Percentiles rank a stretch among this genome's conserved stretches.
phyloP scores from a whole-genome alignment of 1,284 basidiomycete genomes.

The Moesziomyces sp. region DNA sequence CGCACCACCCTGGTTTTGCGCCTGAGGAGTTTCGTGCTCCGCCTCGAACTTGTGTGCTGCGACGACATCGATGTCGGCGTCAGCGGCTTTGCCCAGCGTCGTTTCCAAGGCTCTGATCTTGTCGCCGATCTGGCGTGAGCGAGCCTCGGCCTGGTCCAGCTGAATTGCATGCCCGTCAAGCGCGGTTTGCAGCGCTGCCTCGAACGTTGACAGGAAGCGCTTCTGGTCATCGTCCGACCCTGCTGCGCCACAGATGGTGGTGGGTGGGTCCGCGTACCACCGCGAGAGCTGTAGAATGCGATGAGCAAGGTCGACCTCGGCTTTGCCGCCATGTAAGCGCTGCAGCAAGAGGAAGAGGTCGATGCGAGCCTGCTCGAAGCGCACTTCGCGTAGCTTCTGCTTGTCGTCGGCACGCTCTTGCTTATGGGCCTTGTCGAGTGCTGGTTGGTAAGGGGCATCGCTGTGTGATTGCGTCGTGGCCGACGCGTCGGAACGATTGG shows the following conservation, averaged over 20 bases:
- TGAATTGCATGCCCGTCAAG: slow-evolving; percentile 11
- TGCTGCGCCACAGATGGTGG: slow-evolving; percentile 5
- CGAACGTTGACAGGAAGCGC: slow-evolving; percentile 6
- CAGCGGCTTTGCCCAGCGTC: slow-evolving; percentile 12
- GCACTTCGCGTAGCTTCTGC: slow-evolving; percentile 52
- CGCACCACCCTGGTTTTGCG: slow-evolving; percentile 3
- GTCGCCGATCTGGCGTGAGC: slow-evolving; percentile 19
- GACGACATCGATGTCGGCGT: slow-evolving; percentile 12
- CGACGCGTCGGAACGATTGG: slow-evolving; percentile 22
- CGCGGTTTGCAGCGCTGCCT: slow-evolving; percentile 6
- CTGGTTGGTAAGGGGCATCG: not conserved
- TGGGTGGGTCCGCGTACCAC: slow-evolving; percentile 31
- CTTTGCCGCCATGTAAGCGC: slow-evolving; percentile 48
- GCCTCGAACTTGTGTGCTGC: slow-evolving; percentile 15
- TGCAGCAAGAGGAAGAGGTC: slow-evolving; percentile 35
- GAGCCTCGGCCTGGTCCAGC: slow-evolving; percentile 11
- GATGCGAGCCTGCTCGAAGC: slow-evolving; percentile 50
- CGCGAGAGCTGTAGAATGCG: slow-evolving; percentile 31
- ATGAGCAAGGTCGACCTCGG: slow-evolving; percentile 42
- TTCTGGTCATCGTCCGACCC: slow-evolving; percentile 3
- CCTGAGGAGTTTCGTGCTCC: slow-evolving; percentile 8
- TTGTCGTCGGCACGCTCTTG: slow-evolving; percentile 54
- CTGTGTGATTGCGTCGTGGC: not conserved
- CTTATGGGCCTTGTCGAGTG: slow-evolving; percentile 19
- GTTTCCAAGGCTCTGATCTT: slow-evolving; percentile 18